Conservation (phyloP, 2,329 filamentous ascomycete genomes). For the Dichotomopilus funicola region DNA sequence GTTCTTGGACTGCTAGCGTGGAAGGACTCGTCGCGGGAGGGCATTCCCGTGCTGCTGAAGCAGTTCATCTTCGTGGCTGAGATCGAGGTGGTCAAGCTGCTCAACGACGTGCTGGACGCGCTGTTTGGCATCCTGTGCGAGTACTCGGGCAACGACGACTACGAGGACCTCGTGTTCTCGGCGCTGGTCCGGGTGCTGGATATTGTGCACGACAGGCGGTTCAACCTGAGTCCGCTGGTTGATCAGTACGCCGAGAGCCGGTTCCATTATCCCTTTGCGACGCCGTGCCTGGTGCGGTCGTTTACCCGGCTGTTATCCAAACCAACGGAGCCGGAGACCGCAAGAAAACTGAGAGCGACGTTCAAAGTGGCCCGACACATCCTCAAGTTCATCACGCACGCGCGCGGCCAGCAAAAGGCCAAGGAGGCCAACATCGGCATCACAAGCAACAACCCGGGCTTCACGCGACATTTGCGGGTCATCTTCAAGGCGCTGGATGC, state of each 20-base stretch:
- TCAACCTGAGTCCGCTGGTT: conserved; percentile 83
- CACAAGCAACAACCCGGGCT: conserved; percentile 63
- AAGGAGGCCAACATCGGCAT: conserved; percentile 86
- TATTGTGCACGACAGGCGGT: conserved; percentile 89
- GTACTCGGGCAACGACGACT: conserved; percentile 83
- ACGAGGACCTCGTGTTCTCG: conserved; percentile 87
- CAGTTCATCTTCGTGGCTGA: conserved; percentile 90
- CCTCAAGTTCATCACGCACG: conserved; percentile 89
- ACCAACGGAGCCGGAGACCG: conserved; percentile 74
- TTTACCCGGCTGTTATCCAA: conserved; percentile 78
- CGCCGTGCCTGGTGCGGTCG: conserved; percentile 78
- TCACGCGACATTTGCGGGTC: conserved; percentile 73
- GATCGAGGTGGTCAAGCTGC: conserved; percentile 92
- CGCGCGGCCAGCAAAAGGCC: conserved; percentile 75
- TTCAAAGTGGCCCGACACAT: conserved; percentile 94
- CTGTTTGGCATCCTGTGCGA: conserved; percentile 89
- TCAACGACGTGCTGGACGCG: conserved; percentile 82
- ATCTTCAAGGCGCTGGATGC: conserved; percentile 87
- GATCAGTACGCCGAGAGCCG: conserved; percentile 83
- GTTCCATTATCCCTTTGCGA: conserved; percentile 91
- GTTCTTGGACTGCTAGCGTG: conserved; percentile 80
- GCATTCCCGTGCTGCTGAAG: conserved; percentile 68
- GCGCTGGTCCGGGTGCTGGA: conserved; percentile 83
- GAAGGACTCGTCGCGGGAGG: conserved; percentile 66
- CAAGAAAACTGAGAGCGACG: conserved; percentile 77